phyloP scores from a whole-genome alignment of 2,329 filamentous ascomycete species.

The Fusarium staphyleae region DNA sequence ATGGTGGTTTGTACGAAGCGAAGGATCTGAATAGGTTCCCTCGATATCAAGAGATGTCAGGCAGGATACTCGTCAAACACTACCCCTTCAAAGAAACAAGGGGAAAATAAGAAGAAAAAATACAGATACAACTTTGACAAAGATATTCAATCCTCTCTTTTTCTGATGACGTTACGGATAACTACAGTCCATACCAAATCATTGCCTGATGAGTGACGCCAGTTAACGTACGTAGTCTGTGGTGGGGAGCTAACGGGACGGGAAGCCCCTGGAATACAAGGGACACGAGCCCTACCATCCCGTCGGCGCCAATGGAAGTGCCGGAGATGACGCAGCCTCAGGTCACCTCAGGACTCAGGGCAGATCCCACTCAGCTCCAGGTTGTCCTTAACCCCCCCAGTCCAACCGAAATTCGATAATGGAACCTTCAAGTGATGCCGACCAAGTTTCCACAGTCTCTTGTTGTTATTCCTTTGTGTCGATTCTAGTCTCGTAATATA shows the following conservation, averaged over 20 bases:
- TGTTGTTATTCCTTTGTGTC: constrained; percentile 22
- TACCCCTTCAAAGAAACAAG: constrained; percentile 9
- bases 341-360: too few relatives aligned
- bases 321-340: too few relatives aligned
- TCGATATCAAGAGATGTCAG: constrained; percentile 23
- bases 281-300: too few relatives aligned
- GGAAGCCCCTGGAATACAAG: too few relatives aligned
- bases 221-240: too few relatives aligned
- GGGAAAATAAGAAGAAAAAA: constrained; percentile 8
- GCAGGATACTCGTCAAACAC: constrained; percentile 4
- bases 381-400: neutral
- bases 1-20: constrained; percentile 16
- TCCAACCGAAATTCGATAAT: constrained; percentile 23
- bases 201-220: too few relatives aligned
- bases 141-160: too few relatives aligned
- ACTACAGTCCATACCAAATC: too few relatives aligned
- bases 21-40: constrained; percentile 1
- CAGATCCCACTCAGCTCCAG: neutral
- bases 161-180: too few relatives aligned
- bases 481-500: neutral
- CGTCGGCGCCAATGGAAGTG: too few relatives aligned
- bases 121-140: constrained; percentile 1
- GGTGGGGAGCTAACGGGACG: too few relatives aligned
- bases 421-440: constrained; percentile 20
- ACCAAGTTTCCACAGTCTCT: constrained; percentile 34